Percentiles rank a stretch among this genome's conserved stretches.
phyloP scores from a whole-genome alignment of 202 grass and related monocot genomes.

The Brachypodium distachyon region DNA sequence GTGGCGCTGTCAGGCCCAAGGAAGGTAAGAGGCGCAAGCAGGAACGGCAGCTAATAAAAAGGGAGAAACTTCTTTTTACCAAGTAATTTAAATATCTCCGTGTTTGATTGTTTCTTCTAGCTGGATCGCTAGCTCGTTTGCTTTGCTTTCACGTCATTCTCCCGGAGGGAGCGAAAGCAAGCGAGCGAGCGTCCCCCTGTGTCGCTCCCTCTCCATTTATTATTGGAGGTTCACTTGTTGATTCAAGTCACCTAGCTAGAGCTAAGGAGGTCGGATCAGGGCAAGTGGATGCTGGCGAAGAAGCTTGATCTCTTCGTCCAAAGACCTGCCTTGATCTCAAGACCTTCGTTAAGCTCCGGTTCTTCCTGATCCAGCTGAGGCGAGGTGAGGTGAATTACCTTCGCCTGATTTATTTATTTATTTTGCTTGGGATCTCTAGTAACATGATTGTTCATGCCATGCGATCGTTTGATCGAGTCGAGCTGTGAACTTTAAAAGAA shows the following conservation, averaged over 20 bases:
- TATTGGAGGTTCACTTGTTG: background rate
- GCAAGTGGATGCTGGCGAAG: background rate
- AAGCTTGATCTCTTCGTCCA: background rate
- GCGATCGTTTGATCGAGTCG: background rate
- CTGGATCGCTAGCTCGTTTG: background rate
- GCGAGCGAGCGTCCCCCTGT: background rate
- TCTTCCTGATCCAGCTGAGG: background rate
- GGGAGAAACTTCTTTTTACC: background rate
- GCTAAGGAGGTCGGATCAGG: background rate
- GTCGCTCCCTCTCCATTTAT: background rate
- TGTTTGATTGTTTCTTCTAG: background rate
- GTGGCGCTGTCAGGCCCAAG: slow-evolving; percentile 2
- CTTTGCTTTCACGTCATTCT: slow-evolving; percentile 25
- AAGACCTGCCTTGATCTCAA: background rate
- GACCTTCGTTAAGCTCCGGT: background rate
- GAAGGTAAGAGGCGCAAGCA: slow-evolving; percentile 6
- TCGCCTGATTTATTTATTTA: no score
- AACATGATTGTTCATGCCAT: background rate
- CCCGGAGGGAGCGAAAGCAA: background rate
- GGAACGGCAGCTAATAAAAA: background rate
- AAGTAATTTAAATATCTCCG: slow-evolving; percentile 5
- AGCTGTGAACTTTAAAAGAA: background rate
- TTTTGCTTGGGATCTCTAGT: background rate
- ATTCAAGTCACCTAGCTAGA: background rate
- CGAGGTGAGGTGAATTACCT: background rate